phyloP scores from a whole-genome alignment of 257 asterid species.

The Solanum megistacrolobum region DNA sequence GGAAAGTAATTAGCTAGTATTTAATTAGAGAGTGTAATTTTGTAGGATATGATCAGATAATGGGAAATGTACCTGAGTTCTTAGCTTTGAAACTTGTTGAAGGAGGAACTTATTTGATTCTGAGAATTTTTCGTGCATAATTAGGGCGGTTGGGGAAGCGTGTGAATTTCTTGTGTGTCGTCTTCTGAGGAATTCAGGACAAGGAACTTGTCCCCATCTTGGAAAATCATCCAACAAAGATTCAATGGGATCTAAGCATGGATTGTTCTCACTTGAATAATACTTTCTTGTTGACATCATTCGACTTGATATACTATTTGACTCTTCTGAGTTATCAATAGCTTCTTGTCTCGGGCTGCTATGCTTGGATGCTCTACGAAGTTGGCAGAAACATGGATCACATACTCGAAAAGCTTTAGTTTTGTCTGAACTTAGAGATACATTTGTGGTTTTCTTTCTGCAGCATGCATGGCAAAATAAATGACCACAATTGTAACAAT shows the following conservation, averaged over 20 bases:
- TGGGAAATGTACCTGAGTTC: constrained; percentile 21
- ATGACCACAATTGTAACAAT: constrained; percentile 43
- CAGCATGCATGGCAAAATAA: constrained; percentile 31
- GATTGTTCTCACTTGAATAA: constrained; percentile 6
- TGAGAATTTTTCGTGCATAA: background rate
- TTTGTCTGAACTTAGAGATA: constrained; percentile 30
- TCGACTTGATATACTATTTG: constrained; percentile 12
- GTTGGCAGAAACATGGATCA: constrained; percentile 29
- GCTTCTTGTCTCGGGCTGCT: constrained; percentile 22
- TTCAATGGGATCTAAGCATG: background rate
- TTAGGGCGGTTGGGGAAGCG: background rate
- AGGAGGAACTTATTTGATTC: constrained; percentile 13
- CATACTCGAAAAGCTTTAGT: constrained; percentile 34
- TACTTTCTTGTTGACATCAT: constrained; percentile 9
- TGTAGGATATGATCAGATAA: background rate
- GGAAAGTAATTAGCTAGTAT: too few species aligned
- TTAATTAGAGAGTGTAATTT: background rate
- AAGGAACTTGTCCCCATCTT: constrained; percentile 40
- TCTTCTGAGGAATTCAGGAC: constrained; percentile 26
- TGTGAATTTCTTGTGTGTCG: background rate
- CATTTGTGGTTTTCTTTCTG: constrained; percentile 30
- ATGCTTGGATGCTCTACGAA: constrained; percentile 8
- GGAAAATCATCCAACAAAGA: constrained; percentile 10
- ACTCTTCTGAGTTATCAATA: constrained; percentile 1
- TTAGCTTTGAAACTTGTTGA: constrained; percentile 27